phyloP scores from a whole-genome alignment of 169 alveolate genomes.

The Toxoplasma gondii region DNA sequence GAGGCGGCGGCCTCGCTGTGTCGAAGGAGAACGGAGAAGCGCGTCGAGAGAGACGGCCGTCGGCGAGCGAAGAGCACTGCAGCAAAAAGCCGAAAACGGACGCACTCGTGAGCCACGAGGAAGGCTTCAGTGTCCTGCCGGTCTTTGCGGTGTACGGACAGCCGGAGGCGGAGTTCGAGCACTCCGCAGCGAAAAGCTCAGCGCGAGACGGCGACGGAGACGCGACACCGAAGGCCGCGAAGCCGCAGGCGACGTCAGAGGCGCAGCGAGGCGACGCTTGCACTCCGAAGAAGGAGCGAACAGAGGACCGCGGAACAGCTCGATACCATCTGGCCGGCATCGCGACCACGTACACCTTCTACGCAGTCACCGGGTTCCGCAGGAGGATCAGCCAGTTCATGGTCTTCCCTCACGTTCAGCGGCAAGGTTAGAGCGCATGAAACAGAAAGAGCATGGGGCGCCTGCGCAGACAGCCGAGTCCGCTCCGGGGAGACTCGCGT shows the following conservation, averaged over 20 bases:
- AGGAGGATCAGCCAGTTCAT: conserved; percentile 72
- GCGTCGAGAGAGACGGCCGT: neutral
- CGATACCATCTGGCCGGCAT: conserved; percentile 58
- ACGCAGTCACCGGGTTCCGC: conserved; percentile 64
- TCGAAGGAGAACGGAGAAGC: neutral
- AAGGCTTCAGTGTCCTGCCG: conserved; percentile 11
- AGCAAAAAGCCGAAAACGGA: neutral
- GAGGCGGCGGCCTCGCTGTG: neutral
- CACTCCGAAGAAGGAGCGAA: neutral
- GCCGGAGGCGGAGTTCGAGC: neutral
- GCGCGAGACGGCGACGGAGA: neutral
- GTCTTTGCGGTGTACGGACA: neutral
- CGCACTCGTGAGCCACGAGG: neutral
- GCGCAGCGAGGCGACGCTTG: neutral
- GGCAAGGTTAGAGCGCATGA: conserved; percentile 52
- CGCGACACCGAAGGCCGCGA: neutral
- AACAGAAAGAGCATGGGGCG: neutral
- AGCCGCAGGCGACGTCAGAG: neutral
- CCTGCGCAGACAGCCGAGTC: neutral
- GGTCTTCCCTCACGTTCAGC: conserved; percentile 73
- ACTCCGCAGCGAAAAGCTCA: neutral
- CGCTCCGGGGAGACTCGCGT: neutral
- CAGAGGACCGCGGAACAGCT: neutral
- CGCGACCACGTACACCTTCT: conserved; percentile 68
- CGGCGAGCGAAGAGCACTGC: neutral